Percentiles rank a stretch among this genome's conserved stretches.
These are phyloP conservation scores for Cladosporium sp. DNA, from an alignment of 2,329 filamentous ascomycete genomes.

Conservation along the genomic window DNA sequence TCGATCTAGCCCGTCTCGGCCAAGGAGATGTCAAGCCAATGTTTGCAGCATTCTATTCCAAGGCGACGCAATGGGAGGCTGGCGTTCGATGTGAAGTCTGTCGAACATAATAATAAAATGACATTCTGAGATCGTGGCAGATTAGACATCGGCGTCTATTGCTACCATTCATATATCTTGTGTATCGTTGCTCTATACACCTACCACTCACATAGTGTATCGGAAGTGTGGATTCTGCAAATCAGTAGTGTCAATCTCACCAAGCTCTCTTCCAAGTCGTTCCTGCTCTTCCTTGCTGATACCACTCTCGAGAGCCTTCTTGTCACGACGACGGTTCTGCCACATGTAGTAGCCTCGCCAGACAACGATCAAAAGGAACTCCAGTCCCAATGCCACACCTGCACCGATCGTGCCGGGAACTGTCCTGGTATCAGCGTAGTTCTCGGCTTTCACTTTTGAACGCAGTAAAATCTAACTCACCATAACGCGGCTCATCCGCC, in stretches of 20 bases:
- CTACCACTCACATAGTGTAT: slow-evolving; percentile 19
- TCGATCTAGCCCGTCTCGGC: neutral
- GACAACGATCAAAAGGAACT: slow-evolving; percentile 33
- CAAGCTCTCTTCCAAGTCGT: slow-evolving; percentile 61
- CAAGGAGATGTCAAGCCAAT: too few relatives aligned
- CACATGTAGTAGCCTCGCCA: slow-evolving; percentile 41
- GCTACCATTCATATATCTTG: too few relatives aligned
- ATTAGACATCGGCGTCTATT: too few relatives aligned
- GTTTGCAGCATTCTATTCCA: neutral
- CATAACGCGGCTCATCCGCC: slow-evolving; percentile 42
- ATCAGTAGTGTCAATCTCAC: slow-evolving; percentile 67
- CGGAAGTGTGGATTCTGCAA: slow-evolving; percentile 41
- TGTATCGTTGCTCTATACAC: too few relatives aligned
- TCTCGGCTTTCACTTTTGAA: neutral
- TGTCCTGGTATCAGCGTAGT: neutral
- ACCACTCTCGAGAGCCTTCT: slow-evolving; percentile 22
- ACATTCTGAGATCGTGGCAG: too few relatives aligned
- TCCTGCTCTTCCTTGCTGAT: slow-evolving; percentile 55
- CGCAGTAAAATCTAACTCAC: neutral
- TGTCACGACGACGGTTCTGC: slow-evolving; percentile 34
- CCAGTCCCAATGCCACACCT: slow-evolving; percentile 31
- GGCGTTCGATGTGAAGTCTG: too few relatives aligned
- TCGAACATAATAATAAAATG: too few relatives aligned
- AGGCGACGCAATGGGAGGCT: too few relatives aligned
- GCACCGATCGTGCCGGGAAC: slow-evolving; percentile 41